A percentile compares a stretch with the other conserved stretches of the same genome.
phyloP scores from a whole-genome alignment of 2,329 filamentous ascomycete species.

The Magnaporthiopsis incrustans region DNA sequence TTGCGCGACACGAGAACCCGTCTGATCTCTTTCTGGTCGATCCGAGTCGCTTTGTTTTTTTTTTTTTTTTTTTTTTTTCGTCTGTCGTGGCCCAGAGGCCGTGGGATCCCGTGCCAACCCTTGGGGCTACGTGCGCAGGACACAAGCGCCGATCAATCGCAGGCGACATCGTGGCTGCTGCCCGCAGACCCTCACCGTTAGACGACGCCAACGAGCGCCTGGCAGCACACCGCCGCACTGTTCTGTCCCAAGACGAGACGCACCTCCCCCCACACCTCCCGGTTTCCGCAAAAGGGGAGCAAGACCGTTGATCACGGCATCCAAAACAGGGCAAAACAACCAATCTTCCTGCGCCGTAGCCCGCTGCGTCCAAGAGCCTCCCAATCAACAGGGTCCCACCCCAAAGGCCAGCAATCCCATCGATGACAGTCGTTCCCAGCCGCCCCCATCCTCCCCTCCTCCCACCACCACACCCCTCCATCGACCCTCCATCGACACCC shows the following conservation, averaged over 20 bases:
- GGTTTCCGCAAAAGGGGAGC: conserved; percentile 3
- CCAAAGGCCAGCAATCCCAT: neutral
- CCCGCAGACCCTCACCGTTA: neutral
- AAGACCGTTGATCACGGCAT: conserved; percentile 6
- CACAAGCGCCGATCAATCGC: neutral
- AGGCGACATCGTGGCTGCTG: neutral
- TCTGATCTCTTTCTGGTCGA: neutral
- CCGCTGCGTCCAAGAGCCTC: neutral
- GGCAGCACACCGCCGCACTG: conserved; percentile 1
- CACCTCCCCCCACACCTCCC: neutral
- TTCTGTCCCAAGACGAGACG: neutral
- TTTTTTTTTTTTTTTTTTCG: neutral
- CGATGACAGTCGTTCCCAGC: neutral
- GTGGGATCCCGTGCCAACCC: neutral
- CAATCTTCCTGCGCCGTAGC: conserved; percentile 1
- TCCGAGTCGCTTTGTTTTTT: neutral
- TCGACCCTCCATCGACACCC: neutral
- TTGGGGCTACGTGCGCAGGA: neutral
- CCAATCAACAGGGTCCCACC: conserved; percentile 5
- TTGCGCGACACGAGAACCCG: neutral
- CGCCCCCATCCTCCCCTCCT: neutral
- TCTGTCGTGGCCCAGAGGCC: neutral
- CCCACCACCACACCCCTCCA: neutral
- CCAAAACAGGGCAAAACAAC: conserved; percentile 7
- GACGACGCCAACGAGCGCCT: neutral